Conservation (phyloP, 805 yeast genomes). For the Suhomyces prunicola region DNA sequence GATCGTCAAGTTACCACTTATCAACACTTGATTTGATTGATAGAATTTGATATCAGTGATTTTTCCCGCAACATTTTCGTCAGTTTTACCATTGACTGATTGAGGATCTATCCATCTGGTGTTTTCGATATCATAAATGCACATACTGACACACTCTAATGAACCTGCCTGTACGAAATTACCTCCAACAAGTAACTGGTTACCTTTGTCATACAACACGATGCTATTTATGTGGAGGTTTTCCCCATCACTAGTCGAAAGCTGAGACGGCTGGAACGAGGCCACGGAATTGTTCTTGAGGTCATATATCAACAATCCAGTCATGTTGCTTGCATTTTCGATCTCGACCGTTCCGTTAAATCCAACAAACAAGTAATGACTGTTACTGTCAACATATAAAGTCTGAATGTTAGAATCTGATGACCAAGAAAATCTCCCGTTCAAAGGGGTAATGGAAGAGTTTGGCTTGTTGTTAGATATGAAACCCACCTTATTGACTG, state of each 20-base stretch:
- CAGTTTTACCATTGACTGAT: constrained; percentile 15
- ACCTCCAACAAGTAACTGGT: constrained; percentile 69
- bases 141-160: constrained; percentile 57
- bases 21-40: constrained; percentile 32
- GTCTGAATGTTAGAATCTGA: constrained; percentile 23
- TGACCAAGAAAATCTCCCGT: constrained; percentile 25
- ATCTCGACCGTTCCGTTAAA: constrained; percentile 35
- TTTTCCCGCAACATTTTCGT: constrained; percentile 41
- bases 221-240: constrained; percentile 35
- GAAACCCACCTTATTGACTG: constrained; percentile 28
- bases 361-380: constrained; percentile 43
- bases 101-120: constrained; percentile 54
- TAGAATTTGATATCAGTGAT: constrained; percentile 53
- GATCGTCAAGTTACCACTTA: constrained; percentile 53
- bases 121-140: constrained; percentile 57
- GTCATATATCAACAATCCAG: constrained; percentile 56
- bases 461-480: constrained; percentile 15
- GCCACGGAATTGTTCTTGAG: constrained; percentile 40
- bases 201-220: constrained; percentile 29
- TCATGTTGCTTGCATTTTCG: constrained; percentile 14
- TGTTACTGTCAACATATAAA: constrained; percentile 34
- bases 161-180: constrained; percentile 58
- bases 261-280: constrained; percentile 46
- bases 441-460: constrained; percentile 14
- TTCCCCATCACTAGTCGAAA: constrained; percentile 38